These are phyloP conservation scores for Podaxis sp. DNA, from an alignment of 768 basidiomycete species.

Conservation along the genomic window DNA sequence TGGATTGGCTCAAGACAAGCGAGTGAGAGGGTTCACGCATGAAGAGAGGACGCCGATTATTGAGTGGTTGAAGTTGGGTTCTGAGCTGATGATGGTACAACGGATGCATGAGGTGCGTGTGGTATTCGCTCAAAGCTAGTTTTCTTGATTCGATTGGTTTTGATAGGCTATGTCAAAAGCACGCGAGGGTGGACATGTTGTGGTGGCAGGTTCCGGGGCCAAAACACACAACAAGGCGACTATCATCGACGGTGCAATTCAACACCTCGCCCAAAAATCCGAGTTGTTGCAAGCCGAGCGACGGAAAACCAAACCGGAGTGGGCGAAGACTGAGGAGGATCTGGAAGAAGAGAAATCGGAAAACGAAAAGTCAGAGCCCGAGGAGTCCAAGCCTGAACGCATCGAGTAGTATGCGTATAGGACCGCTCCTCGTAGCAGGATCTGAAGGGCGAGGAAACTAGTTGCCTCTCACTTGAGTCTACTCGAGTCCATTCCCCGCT, in stretches of 20 bases:
- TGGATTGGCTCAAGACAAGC: constrained; percentile 30
- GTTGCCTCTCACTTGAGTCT: no score
- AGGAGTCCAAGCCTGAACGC: background rate
- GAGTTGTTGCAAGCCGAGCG: constrained; percentile 16
- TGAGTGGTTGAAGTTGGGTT: constrained; percentile 36
- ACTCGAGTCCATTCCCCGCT: no score
- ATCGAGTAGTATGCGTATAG: background rate
- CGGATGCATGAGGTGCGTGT: constrained; percentile 24
- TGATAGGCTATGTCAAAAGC: constrained; percentile 17
- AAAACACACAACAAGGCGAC: background rate
- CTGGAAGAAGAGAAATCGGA: background rate
- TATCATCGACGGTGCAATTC: constrained; percentile 7
- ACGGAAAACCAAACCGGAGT: constrained; percentile 12
- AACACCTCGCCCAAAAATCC: constrained; percentile 16
- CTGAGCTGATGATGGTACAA: constrained; percentile 24
- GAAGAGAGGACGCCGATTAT: constrained; percentile 33
- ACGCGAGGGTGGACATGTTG: constrained; percentile 3
- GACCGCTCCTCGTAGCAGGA: no score
- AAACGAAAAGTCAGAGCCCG: background rate
- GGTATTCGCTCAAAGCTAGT: background rate
- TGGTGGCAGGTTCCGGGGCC: background rate
- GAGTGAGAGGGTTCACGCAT: constrained; percentile 38
- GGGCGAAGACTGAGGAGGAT: constrained; percentile 14
- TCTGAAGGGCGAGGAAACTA: no score
- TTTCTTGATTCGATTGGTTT: background rate